Percentiles rank a stretch among this genome's conserved stretches.
Evolutionary conservation across 176 grass and related monocot species (phyloP).

Genomic region (Triticum urartu): DNA sequence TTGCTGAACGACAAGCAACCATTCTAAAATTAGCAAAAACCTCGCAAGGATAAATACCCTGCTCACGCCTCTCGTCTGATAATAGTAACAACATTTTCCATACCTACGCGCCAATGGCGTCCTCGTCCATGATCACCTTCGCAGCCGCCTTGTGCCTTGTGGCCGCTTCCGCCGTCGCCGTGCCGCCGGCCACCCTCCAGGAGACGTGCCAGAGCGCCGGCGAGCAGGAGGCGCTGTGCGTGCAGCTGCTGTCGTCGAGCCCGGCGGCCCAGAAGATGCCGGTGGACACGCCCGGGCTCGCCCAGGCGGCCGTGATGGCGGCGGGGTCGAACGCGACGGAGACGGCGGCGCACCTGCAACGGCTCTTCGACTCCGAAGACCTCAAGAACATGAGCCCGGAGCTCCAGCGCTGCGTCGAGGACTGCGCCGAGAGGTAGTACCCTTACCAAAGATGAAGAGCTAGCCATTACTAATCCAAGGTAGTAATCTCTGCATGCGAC

Average conservation of each 20-base stretch:
- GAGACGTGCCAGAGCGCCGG: constrained; percentile 40
- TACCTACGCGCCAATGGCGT: constrained; percentile 29
- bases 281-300: constrained; percentile 32
- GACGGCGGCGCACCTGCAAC: not conserved
- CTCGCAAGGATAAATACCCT: not conserved
- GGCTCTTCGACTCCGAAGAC: constrained; percentile 1
- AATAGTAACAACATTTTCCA: not conserved
- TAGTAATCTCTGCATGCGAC: not conserved
- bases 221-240: constrained; percentile 34
- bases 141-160: not conserved
- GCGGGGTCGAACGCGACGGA: constrained; percentile 22
- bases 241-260: constrained; percentile 21
- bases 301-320: constrained; percentile 18
- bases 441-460: not conserved
- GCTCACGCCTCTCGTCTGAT: not conserved
- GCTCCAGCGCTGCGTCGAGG: constrained; percentile 39
- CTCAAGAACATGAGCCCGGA: not conserved
- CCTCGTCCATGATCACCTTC: not conserved
- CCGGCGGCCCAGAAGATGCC: constrained; percentile 19
- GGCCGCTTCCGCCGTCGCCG: not conserved
- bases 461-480: not conserved
- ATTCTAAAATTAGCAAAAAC: constrained; percentile 17
- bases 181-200: constrained; percentile 10
- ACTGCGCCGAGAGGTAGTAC: constrained; percentile 21
- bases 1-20: not conserved